A percentile compares a stretch with the other conserved stretches of the same genome.
Evolutionary conservation across 129 eudicot genomes (phyloP).

Genomic region (Artemisia annua): DNA sequence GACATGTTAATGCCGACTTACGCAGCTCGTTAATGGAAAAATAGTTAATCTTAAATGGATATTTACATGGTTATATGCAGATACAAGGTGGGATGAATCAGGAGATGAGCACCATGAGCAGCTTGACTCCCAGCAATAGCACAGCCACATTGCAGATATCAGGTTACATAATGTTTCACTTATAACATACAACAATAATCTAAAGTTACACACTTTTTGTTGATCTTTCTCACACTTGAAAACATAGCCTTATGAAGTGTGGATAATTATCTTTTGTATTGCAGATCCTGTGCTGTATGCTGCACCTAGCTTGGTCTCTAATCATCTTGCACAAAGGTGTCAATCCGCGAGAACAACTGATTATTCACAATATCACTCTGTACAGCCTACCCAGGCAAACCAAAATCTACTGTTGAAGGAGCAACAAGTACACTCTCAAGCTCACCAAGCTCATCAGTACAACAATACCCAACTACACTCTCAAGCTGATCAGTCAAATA

Average conservation of each 20-base stretch:
- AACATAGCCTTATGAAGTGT: background rate
- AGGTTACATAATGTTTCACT: constrained; percentile 11
- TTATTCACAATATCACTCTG: background rate
- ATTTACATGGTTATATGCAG: constrained; percentile 19
- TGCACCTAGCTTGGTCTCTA: background rate
- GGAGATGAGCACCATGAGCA: constrained; percentile 20
- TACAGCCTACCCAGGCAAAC: too few species aligned
- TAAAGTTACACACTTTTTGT: background rate
- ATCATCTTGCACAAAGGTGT: constrained; percentile 13
- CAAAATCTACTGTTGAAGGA: constrained; percentile 16
- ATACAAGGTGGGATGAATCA: background rate
- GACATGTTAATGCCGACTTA: too few species aligned
- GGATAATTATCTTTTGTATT: background rate
- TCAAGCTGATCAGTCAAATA: too few species aligned
- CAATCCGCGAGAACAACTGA: background rate
- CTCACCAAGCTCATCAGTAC: background rate
- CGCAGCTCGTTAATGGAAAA: too few species aligned
- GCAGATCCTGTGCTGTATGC: constrained; percentile 22
- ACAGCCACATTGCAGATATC: constrained; percentile 10
- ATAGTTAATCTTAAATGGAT: too few species aligned
- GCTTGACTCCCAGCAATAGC: constrained; percentile 7
- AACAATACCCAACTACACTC: too few species aligned
- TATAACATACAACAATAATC: background rate
- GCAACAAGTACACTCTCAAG: background rate
- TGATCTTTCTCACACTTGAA: background rate